phyloP scores from a whole-genome alignment of 2,329 filamentous ascomycete species.

The Coniochaeta hoffmannii region DNA sequence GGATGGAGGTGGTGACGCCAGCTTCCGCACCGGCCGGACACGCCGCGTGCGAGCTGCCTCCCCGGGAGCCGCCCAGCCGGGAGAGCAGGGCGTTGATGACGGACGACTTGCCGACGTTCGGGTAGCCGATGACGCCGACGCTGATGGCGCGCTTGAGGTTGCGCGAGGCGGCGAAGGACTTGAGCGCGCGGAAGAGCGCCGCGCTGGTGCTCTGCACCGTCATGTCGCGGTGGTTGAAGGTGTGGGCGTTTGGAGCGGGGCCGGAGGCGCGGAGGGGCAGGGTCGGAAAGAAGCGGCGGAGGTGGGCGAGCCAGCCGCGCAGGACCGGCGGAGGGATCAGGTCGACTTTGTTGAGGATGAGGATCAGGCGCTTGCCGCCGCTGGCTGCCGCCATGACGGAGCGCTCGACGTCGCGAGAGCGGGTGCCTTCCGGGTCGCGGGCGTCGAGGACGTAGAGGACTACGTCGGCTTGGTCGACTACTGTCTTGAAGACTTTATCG shows the following conservation, averaged over 20 bases:
- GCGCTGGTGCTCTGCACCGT: conserved; percentile 81
- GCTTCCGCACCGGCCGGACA: conserved; percentile 89
- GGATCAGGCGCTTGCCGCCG: conserved; percentile 79
- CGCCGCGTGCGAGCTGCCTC: conserved; percentile 43
- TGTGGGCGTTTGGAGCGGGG: conserved; percentile 76
- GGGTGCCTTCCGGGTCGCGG: conserved; percentile 81
- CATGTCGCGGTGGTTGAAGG: conserved; percentile 85
- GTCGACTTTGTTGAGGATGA: conserved; percentile 94
- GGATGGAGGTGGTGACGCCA: conserved; percentile 81
- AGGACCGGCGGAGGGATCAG: conserved; percentile 76
- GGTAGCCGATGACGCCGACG: conserved; percentile 90
- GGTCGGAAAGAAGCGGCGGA: conserved; percentile 86
- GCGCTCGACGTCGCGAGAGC: conserved; percentile 84
- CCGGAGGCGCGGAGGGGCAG: conserved; percentile 80
- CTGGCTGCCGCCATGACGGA: conserved; percentile 82
- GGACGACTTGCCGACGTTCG: conserved; percentile 93
- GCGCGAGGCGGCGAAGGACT: conserved; percentile 75
- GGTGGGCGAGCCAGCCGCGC: conserved; percentile 75
- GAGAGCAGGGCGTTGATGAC: conserved; percentile 90
- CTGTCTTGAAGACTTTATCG: conserved; percentile 93
- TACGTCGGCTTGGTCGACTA: conserved; percentile 82
- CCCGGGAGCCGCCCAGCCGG: conserved; percentile 59
- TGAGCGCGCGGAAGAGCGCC: conserved; percentile 80
- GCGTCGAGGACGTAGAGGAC: conserved; percentile 91
- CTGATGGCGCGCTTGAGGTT: conserved; percentile 85